These are phyloP conservation scores for Rhizopus arrhizus DNA, from an alignment of 371 early-diverging fungal genomes.

Conservation along the genomic window DNA sequence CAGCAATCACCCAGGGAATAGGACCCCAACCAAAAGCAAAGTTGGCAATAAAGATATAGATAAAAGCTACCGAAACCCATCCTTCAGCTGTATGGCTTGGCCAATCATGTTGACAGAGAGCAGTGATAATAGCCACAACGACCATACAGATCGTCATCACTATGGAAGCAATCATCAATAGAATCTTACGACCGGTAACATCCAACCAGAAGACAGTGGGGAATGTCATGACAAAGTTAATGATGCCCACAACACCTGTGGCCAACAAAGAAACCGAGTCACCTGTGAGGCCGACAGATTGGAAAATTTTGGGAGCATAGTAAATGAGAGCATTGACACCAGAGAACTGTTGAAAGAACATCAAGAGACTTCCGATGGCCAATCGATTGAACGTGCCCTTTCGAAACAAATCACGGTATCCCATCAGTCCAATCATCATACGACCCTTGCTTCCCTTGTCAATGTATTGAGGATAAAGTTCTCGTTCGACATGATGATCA, in stretches of 20 bases:
- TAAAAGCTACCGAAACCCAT: slow-evolving; percentile 54
- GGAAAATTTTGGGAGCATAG: slow-evolving; percentile 73
- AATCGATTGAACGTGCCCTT: slow-evolving; percentile 64
- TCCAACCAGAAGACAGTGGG: slow-evolving; percentile 74
- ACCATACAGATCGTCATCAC: slow-evolving; percentile 39
- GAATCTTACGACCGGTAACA: slow-evolving; percentile 61
- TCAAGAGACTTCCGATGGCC: slow-evolving; percentile 66
- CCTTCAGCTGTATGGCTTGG: slow-evolving; percentile 35
- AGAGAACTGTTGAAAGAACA: slow-evolving; percentile 73
- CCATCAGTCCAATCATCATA: slow-evolving; percentile 48
- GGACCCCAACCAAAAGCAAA: slow-evolving; percentile 75
- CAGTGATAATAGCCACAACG: slow-evolving; percentile 45
- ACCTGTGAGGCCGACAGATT: slow-evolving; percentile 63
- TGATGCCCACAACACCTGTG: slow-evolving; percentile 72
- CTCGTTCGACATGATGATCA: slow-evolving; percentile 60
- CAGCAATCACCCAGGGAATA: slow-evolving; percentile 87
- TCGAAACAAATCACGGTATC: slow-evolving; percentile 71
- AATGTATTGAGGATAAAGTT: slow-evolving; percentile 36
- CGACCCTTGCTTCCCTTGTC: slow-evolving; percentile 24
- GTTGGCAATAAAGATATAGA: slow-evolving; percentile 61
- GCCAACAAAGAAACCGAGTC: slow-evolving; percentile 59
- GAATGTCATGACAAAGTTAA: slow-evolving; percentile 60
- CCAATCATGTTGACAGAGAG: slow-evolving; percentile 41
- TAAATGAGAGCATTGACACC: slow-evolving; percentile 78
- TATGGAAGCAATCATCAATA: slow-evolving; percentile 51